Evolutionary conservation across 805 yeast genomes (phyloP), one percentile per base, ranked within the genome.

Genomic region (Suhomyces vadensis): DNA sequence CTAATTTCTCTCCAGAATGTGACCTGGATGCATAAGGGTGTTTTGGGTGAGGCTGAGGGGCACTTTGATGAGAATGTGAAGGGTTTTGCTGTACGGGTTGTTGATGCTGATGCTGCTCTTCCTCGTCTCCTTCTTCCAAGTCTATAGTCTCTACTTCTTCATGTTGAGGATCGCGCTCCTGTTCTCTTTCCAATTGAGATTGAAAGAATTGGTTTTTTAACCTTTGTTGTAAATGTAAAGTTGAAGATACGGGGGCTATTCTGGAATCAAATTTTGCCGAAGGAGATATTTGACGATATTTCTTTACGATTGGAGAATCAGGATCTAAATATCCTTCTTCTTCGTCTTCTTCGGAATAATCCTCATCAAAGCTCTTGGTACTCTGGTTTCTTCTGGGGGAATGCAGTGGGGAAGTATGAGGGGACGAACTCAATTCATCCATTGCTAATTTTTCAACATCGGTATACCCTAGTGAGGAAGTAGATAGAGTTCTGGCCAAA

Each of bases 401-500:
- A 35, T 40, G 47, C 43, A 38, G 50, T 3, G 53, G 52, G 13
- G 47, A 39, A n/a, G 47, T 24, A 16, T 36, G 46, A 10, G 47
- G 41, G 21, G 47, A 29, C 6, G 46, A 14, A 26, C 38, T 40
- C 24, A 49, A 26, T 35, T 48, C 42, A 51, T 52, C 41, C 56
- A 46, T 17, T 37, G 58, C 44, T 41, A 47, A 63, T 48, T 60
- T 71, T 55, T 77, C 82, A 3, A 74, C 71, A 42, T 72, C 75
- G 9, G 81, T 75, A 50, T 74, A 73, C 9, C 86, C 85, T 22
- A 85, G 69, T 0, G 88, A 79, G 0, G 85, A 77, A 37, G 87
- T 77, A 2, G 92, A 84, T 39, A 89, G 71, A 1, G 94, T 82
- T 56, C 95, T 71, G 0, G 95, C 96, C 44, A 88, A 70, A 0